A percentile compares a stretch with the other conserved stretches of the same genome.
Conservation (phyloP, 1,284 basidiomycete species). For the Apiotrichum montevideense region DNA sequence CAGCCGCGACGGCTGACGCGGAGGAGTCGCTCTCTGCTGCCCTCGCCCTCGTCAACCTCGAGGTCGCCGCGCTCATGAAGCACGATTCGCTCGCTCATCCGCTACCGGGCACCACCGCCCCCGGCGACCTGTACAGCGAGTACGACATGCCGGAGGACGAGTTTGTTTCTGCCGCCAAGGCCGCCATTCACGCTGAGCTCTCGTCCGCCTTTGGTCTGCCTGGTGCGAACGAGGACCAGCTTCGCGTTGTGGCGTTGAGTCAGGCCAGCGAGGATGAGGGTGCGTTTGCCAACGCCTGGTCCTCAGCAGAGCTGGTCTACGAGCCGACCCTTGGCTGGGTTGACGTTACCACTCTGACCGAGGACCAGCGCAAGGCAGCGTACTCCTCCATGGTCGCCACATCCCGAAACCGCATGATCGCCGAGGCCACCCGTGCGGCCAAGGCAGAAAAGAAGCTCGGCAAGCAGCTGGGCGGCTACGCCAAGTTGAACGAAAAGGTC, state of each 20-base stretch:
- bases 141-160: slow-evolving; percentile 76
- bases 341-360: slow-evolving; percentile 56
- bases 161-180: slow-evolving; percentile 64
- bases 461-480: slow-evolving; percentile 84
- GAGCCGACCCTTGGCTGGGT: slow-evolving; percentile 63
- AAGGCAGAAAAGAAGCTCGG: slow-evolving; percentile 90
- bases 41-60: slow-evolving; percentile 65
- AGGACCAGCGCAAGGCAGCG: slow-evolving; percentile 60
- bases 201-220: slow-evolving; percentile 75
- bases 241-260: slow-evolving; percentile 65
- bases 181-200: slow-evolving; percentile 71
- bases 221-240: slow-evolving; percentile 67
- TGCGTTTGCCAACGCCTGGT: slow-evolving; percentile 60
- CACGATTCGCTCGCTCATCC: slow-evolving; percentile 88
- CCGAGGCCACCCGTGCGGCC: slow-evolving; percentile 68
- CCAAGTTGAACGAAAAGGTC: slow-evolving; percentile 66
- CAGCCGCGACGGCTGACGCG: slow-evolving; percentile 50
- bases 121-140: slow-evolving; percentile 64
- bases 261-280: slow-evolving; percentile 59
- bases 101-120: slow-evolving; percentile 70
- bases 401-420: slow-evolving; percentile 68
- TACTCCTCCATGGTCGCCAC: slow-evolving; percentile 60
- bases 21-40: slow-evolving; percentile 52
- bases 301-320: slow-evolving; percentile 60
- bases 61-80: slow-evolving; percentile 71